Conservation (phyloP, 2,329 filamentous ascomycete species). For the Penicillium corylophilum region DNA sequence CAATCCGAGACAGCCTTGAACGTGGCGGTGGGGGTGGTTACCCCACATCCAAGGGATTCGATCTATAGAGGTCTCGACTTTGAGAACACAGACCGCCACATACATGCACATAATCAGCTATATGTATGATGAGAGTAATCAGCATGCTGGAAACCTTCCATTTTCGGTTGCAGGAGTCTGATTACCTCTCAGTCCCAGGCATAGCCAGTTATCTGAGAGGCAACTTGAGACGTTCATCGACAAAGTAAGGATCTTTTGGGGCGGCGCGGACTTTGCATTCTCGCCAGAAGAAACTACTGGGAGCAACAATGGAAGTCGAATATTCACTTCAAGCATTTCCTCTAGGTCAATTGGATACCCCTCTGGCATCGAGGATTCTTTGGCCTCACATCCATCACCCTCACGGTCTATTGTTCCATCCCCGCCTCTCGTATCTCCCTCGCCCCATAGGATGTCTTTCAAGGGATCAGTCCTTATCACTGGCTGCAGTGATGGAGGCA, state of each 20-base stretch:
- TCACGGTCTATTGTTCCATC: neutral
- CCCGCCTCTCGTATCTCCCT: neutral
- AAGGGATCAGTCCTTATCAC: conserved; percentile 31
- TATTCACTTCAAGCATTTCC: neutral
- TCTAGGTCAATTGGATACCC: neutral
- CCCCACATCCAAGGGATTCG: neutral
- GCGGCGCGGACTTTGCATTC: no score
- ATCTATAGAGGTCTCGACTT: neutral
- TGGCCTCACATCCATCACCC: neutral
- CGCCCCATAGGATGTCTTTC: neutral
- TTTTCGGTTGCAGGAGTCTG: neutral
- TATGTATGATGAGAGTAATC: neutral
- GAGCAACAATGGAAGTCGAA: neutral
- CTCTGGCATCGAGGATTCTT: neutral
- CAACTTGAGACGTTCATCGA: neutral
- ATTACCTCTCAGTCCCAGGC: neutral
- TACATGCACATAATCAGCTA: neutral
- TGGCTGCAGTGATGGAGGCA: conserved; percentile 40
- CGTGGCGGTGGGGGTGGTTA: neutral
- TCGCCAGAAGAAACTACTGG: neutral
- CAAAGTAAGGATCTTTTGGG: neutral
- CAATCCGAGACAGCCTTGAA: neutral
- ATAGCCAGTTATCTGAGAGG: neutral
- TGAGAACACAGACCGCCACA: neutral
- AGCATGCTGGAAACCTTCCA: neutral